Conservation (phyloP, 306 rosid genomes). For the Quercus cerris region DNA sequence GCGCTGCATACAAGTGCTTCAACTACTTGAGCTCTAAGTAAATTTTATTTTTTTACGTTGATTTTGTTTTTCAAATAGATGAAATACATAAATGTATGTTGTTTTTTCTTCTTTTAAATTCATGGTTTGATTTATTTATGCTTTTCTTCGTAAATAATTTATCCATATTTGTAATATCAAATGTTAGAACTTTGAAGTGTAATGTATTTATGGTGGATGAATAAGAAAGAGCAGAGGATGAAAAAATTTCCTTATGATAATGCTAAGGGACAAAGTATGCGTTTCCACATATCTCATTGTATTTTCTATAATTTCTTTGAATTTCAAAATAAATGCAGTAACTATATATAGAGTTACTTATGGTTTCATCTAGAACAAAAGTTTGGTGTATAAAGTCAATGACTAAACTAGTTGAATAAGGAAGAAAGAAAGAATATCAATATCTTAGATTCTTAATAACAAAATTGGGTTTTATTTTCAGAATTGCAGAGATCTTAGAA, state of each 20-base stretch:
- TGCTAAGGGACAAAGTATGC: too few relatives aligned
- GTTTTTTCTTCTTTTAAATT: not conserved
- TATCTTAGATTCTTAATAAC: too few relatives aligned
- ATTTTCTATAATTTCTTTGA: too few relatives aligned
- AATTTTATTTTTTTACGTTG: not conserved
- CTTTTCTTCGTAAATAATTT: not conserved
- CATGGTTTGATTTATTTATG: not conserved
- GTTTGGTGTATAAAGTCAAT: too few relatives aligned
- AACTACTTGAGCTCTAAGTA: not conserved
- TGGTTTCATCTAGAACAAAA: too few relatives aligned
- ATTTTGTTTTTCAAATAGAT: not conserved
- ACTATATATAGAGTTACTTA: too few relatives aligned
- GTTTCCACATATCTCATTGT: too few relatives aligned
- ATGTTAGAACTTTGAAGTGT: not conserved
- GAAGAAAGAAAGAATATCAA: too few relatives aligned
- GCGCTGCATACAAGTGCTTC: slow-evolving; percentile 31
- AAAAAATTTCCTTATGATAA: not conserved
- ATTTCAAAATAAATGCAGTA: too few relatives aligned
- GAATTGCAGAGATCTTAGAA: too few relatives aligned
- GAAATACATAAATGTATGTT: not conserved
- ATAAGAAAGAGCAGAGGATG: not conserved
- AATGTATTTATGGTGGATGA: not conserved
- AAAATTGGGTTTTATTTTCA: too few relatives aligned
- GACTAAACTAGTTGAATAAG: too few relatives aligned
- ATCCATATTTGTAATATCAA: not conserved